Conservation (phyloP, 305 asterid genomes). For the Fraxinus greggii region DNA sequence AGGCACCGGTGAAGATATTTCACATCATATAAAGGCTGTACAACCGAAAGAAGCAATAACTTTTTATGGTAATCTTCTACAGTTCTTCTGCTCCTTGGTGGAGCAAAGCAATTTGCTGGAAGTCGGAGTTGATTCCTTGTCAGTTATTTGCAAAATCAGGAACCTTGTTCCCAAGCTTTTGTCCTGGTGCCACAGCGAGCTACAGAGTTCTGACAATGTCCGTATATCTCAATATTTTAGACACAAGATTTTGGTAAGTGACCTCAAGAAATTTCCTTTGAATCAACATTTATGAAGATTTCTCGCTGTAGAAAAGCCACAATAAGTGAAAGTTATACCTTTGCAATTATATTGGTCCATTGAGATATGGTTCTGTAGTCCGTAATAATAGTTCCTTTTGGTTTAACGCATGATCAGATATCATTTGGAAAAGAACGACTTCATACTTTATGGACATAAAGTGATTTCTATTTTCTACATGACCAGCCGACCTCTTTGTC, state of each 20-base stretch:
- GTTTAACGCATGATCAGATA: conserved; percentile 2
- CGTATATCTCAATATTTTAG: conserved; percentile 58
- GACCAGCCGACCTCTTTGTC: not conserved
- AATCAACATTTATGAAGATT: conserved; percentile 11
- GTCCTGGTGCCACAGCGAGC: conserved; percentile 48
- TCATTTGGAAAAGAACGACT: not conserved
- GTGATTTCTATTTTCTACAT: not conserved
- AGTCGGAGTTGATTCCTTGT: conserved; percentile 31
- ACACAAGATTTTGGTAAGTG: conserved; percentile 80
- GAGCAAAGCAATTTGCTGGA: conserved; percentile 32
- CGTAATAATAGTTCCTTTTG: not conserved
- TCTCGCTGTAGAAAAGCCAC: not conserved
- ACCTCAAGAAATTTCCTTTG: not conserved
- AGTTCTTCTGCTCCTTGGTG: conserved; percentile 65
- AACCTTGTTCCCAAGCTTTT: conserved; percentile 54
- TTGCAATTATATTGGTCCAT: conserved; percentile 2
- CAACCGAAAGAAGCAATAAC: conserved; percentile 36
- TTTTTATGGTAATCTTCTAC: conserved; percentile 60
- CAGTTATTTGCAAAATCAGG: conserved; percentile 39
- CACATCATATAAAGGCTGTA: conserved; percentile 19
- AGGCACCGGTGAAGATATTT: conserved; percentile 29
- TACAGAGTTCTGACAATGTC: conserved; percentile 32
- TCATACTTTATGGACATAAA: not conserved
- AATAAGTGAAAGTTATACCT: not conserved
- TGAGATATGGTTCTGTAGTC: not conserved